Evolutionary conservation across 148 eudicot genomes (phyloP).

Genomic region (Vaccinium darrowii): DNA sequence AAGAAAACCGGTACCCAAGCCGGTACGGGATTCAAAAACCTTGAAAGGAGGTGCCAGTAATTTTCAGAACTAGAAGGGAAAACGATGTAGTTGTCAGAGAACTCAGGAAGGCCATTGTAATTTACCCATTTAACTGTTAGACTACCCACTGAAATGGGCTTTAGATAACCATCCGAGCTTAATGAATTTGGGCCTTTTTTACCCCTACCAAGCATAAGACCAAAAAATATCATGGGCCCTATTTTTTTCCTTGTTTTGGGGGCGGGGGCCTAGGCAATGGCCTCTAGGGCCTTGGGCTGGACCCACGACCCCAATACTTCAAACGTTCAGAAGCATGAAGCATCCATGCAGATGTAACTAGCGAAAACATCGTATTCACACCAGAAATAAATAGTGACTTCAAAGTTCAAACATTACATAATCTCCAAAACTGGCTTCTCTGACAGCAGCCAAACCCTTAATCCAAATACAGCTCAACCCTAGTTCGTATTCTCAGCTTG

Average conservation of each 20-base stretch:
- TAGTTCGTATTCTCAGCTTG: not conserved
- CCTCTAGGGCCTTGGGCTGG: not conserved
- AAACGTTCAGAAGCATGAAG: not conserved
- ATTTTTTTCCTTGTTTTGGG: too few relatives aligned
- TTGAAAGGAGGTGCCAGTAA: not conserved
- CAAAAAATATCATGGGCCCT: not conserved
- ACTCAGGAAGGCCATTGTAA: not conserved
- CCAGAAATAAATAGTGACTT: too few relatives aligned
- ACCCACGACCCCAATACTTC: not conserved
- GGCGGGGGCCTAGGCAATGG: not conserved
- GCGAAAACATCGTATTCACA: not conserved
- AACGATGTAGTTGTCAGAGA: not conserved
- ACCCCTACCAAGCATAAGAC: not conserved
- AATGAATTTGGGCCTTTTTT: too few relatives aligned
- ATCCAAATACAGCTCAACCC: too few relatives aligned
- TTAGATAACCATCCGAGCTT: too few relatives aligned
- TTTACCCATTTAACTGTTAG: not conserved
- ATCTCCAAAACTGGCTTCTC: too few relatives aligned
- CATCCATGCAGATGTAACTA: not conserved
- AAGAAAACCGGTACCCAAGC: too few relatives aligned
- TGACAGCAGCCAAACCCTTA: too few relatives aligned
- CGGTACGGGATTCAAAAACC: too few relatives aligned
- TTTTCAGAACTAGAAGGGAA: not conserved
- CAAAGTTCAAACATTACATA: not conserved
- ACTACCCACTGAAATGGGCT: not conserved